Evolutionary conservation across 148 eudicot species (phyloP).

Genomic region (Persicaria tinctoria): DNA sequence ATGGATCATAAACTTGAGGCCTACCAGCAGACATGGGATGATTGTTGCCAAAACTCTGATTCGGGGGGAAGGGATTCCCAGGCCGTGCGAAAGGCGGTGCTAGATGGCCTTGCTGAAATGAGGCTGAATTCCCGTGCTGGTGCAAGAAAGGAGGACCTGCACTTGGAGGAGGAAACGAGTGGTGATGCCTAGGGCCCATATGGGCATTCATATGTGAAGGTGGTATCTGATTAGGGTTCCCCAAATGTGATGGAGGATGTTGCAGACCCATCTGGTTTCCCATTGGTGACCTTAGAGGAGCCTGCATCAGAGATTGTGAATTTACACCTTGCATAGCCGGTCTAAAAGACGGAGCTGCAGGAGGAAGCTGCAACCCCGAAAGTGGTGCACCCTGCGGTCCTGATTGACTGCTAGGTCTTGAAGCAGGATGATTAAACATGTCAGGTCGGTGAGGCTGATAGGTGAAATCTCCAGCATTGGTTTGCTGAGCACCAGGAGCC

Average conservation of each 20-base stretch:
- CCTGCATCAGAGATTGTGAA: constrained; percentile 34
- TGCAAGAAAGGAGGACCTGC: constrained; percentile 36
- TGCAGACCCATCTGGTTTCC: constrained; percentile 44
- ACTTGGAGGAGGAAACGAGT: constrained; percentile 27
- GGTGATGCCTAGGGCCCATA: constrained; percentile 48
- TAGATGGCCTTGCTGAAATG: constrained; percentile 37
- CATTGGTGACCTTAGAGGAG: constrained; percentile 40
- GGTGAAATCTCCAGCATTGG: constrained; percentile 57
- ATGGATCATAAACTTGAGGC: constrained; percentile 77
- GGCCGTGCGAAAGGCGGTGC: constrained; percentile 24
- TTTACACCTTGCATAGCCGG: constrained; percentile 29
- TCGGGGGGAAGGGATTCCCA: constrained; percentile 23
- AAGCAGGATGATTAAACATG: constrained; percentile 26
- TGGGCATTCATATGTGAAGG: constrained; percentile 27
- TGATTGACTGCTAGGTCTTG: constrained; percentile 34
- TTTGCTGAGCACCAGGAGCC: constrained; percentile 34
- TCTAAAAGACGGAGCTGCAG: constrained; percentile 42
- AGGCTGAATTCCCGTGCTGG: constrained; percentile 35
- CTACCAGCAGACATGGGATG: constrained; percentile 10
- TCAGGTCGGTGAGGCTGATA: constrained; percentile 63
- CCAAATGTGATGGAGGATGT: constrained; percentile 12
- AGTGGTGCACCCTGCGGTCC: constrained; percentile 19
- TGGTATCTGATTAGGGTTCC: constrained; percentile 24
- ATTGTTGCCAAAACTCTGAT: constrained; percentile 33
- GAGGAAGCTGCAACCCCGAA: constrained; percentile 29